phyloP scores from a whole-genome alignment of 345 rosid species.

The Populus pruinosa region DNA sequence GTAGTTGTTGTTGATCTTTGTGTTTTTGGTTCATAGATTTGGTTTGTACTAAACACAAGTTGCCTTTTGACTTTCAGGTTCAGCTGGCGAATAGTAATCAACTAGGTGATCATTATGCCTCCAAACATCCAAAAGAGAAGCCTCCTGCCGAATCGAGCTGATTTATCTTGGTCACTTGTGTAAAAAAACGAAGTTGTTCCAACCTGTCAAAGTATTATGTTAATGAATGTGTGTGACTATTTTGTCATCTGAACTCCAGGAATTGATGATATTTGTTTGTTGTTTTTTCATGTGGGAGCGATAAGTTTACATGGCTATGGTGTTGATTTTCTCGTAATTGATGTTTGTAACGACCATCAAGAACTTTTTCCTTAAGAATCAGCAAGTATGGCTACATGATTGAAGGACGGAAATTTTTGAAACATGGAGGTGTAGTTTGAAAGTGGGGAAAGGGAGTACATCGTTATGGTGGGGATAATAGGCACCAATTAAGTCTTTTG shows the following conservation, averaged over 20 bases:
- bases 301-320: not conserved
- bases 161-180: slow-evolving; percentile 10
- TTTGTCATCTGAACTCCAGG: not conserved
- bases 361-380: not conserved
- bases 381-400: not conserved
- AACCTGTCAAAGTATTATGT: not conserved
- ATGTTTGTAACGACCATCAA: not conserved
- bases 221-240: not conserved
- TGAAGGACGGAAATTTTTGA: not conserved
- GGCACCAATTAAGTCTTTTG: too few relatives aligned
- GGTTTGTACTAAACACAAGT: not conserved
- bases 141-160: slow-evolving; percentile 51
- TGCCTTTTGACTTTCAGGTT: slow-evolving; percentile 34
- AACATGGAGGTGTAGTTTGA: too few relatives aligned
- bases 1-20: too few relatives aligned
- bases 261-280: too few relatives aligned
- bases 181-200: not conserved
- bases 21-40: not conserved
- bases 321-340: not conserved
- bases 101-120: slow-evolving; percentile 57
- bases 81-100: slow-evolving; percentile 67
- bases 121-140: slow-evolving; percentile 70
- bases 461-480: too few relatives aligned
- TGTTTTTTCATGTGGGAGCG: not conserved
- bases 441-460: too few relatives aligned